Percentiles rank a stretch among this genome's conserved stretches.
These are phyloP conservation scores for Starmerella stigmatis DNA, from an alignment of 805 yeast genomes.

Conservation along the genomic window DNA sequence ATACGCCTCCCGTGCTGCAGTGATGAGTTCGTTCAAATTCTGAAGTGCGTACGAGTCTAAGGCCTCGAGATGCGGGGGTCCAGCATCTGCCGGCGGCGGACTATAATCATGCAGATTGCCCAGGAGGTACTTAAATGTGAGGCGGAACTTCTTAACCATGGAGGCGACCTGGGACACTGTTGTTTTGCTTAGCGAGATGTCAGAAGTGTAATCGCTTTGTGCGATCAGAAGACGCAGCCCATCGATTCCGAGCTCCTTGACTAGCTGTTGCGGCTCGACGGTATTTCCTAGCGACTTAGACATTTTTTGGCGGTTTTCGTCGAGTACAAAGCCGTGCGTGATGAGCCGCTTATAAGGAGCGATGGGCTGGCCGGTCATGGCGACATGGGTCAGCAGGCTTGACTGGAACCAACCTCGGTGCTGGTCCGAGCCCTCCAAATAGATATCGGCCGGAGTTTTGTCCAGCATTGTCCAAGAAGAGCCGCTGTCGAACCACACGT, in stretches of 20 bases:
- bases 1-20: conserved; percentile 38
- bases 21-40: conserved; percentile 41
- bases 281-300: conserved; percentile 86
- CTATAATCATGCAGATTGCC: conserved; percentile 54
- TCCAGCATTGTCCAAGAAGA: conserved; percentile 68
- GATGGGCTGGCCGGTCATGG: conserved; percentile 30
- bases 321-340: conserved; percentile 90
- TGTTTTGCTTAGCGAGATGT: conserved; percentile 62
- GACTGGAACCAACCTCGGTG: conserved; percentile 99
- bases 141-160: conserved; percentile 66
- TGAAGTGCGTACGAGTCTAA: conserved; percentile 55
- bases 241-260: conserved; percentile 67
- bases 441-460: conserved; percentile 47
- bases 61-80: conserved; percentile 13
- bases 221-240: conserved; percentile 89
- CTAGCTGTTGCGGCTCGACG: conserved; percentile 55
- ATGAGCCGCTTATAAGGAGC: conserved; percentile 68
- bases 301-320: conserved; percentile 80
- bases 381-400: conserved; percentile 69
- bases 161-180: conserved; percentile 69
- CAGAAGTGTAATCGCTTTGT: conserved; percentile 73
- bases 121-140: conserved; percentile 67
- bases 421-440: conserved; percentile 94
- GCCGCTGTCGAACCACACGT: conserved; percentile 98
- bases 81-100: not conserved